Evolutionary conservation across 169 alveolate genomes (phyloP), one percentile per base, ranked within the genome.

Genomic region (Eimeria praecox): DNA sequence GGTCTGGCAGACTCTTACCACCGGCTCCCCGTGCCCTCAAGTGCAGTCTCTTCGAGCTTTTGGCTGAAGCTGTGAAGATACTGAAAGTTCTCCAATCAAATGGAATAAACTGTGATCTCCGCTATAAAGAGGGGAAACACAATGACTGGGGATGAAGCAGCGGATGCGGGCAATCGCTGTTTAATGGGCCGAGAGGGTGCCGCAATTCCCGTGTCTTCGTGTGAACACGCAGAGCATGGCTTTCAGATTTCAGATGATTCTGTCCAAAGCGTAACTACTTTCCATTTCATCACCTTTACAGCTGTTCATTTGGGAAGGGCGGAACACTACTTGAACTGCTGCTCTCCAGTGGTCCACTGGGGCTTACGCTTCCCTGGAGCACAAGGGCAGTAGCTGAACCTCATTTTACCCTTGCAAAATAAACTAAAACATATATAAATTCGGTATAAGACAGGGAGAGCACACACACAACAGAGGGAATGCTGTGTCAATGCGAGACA

Each of bases 261-360:
- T 12, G 8, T 69, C 46, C 0, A n/a, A n/a, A 27, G n/a, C n/a
- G 6, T 27, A 33, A 16, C 14, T 8, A 6, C 1, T 30, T 24
- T 66, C 3, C 14, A 71, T 38, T 14, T 14, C 18, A 12, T 14
- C 46, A 16, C 24, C 38, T 4, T 35, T 16, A 35, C 10, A 4
- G 52, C 49, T 38, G 33, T 16, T 1, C 0, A 33, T 33, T 16
- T 38, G n/a, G 2, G 82, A 20, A 33, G 14, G 52, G 30, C 10
- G n/a, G 9, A 1, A 30, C 0, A 71, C 4, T 12, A 38, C 22
- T 1, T 49, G 10, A 71, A 71, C 49, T 33, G n/a, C 38, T 12
- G n/a, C 52, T 46, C 4, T 71, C 49, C 52, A 71, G 20, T 71
- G 82, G 82, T 71, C 82, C 82, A 35, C 82, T 35, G 82, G 82